A percentile compares a stretch with the other conserved stretches of the same genome.
Evolutionary conservation across 176 grass and related monocot genomes (phyloP).

Genomic region (Carex kokanica): DNA sequence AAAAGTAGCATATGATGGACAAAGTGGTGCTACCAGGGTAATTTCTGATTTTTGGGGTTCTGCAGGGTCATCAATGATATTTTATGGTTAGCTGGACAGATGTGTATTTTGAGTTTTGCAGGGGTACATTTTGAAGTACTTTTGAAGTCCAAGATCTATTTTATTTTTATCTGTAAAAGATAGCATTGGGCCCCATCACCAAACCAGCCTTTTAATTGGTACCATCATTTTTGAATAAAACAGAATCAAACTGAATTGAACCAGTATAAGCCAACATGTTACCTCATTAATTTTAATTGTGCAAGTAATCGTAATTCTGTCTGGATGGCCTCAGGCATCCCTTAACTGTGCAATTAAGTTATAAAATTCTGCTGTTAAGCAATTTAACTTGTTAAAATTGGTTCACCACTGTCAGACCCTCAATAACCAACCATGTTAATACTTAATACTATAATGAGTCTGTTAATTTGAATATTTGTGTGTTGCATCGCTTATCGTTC

Average conservation of each 20-base stretch:
- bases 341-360: not conserved
- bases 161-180: not conserved
- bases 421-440: not conserved
- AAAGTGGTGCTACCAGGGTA: not conserved
- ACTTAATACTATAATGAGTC: not conserved
- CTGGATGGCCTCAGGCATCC: not conserved
- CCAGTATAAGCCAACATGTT: not conserved
- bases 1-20: not conserved
- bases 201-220: not conserved
- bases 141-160: not conserved
- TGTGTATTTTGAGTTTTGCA: not conserved
- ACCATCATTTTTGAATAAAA: not conserved
- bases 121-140: constrained; percentile 1
- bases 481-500: not conserved
- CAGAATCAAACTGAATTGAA: not conserved
- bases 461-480: not conserved
- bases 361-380: not conserved
- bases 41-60: not conserved
- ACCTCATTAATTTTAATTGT: not conserved
- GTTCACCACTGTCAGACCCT: not conserved
- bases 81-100: not conserved
- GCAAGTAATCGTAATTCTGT: not conserved
- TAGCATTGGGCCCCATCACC: not conserved
- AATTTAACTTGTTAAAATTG: not conserved
- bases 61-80: not conserved